Evolutionary conservation across 257 asterid species (phyloP).

Genomic region (Lycium barbarum): DNA sequence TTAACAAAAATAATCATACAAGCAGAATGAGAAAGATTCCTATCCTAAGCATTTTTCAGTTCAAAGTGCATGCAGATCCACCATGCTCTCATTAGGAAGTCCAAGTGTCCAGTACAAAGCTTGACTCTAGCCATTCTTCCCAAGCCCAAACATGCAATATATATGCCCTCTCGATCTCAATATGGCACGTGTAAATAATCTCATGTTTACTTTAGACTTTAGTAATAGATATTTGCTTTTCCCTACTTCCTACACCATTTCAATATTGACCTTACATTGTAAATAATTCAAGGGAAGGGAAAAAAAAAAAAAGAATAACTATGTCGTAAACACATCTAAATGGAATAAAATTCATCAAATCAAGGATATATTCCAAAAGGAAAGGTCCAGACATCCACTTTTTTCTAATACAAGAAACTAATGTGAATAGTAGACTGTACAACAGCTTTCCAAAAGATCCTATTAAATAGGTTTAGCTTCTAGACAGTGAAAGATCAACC

Average conservation of each 20-base stretch:
- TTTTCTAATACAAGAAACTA: constrained; percentile 1
- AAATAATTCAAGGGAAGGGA: background rate
- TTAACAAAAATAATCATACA: constrained; percentile 6
- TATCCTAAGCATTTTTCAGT: background rate
- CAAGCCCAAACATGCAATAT: constrained; percentile 12
- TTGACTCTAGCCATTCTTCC: background rate
- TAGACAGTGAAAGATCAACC: constrained; percentile 18
- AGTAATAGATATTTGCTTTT: constrained; percentile 1
- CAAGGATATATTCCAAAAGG: constrained; percentile 14
- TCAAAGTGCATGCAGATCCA: constrained; percentile 19
- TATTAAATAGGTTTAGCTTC: background rate
- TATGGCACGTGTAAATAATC: constrained; percentile 2
- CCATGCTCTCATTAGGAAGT: constrained; percentile 1
- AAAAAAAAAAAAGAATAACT: background rate
- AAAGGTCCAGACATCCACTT: constrained; percentile 9
- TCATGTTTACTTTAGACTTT: constrained; percentile 21
- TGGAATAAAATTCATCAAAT: constrained; percentile 21
- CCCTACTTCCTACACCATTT: background rate
- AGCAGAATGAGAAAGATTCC: constrained; percentile 25
- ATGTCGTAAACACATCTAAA: background rate
- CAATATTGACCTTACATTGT: constrained; percentile 1
- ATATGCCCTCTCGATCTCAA: background rate
- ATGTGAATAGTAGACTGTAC: background rate
- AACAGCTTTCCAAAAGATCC: background rate
- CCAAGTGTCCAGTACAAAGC: background rate